Evolutionary conservation across 2,329 filamentous ascomycete genomes (phyloP), one percentile per base, ranked within the genome.

Genomic region (Diaporthe sp.): DNA sequence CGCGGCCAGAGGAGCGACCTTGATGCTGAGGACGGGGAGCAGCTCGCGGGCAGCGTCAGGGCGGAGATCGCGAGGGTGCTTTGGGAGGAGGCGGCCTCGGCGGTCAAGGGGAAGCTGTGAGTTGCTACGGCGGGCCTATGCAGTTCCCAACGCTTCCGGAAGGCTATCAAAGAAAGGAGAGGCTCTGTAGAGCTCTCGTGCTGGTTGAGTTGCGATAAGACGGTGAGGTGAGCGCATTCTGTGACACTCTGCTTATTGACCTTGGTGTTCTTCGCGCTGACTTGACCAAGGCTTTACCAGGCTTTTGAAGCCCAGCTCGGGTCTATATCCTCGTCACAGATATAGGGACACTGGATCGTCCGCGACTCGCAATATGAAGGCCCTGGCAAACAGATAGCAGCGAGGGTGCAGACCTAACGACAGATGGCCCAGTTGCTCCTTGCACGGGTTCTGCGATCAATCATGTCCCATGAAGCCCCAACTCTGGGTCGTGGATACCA

Each of bases 11-110:
- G 94, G 73, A 91, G 93, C 78, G 94, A 96, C 77, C 81, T 96
- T 73, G 94, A 96, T 79, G 94, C 96, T 53, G 92, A 94, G 15
- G 94, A 96, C 79, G 94, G 90, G 0, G 87, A 82, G 25, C 85
- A 81, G 74, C 81, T 96, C 77, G 93, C 93, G 9, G 87, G 82
- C 58, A 85, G 87, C 79, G 82, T 93, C 31, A 85, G 91, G 77
- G 81, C 82, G 60, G 85, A 87, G 74, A 82, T 93, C 42, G 87
- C 85, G 1, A 85, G 85, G 63, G 83, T 92, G 2, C 75, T 90
- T 78, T 80, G 78, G 39, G 86, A 87, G 73, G 87, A 89, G 75
- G 81, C 22, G 15, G 25, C 81, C 42, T 79, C 81, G 61, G 75
- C 79, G 22, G 75, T 47, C 34, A 85, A 83, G 76, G 80, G 81